Evolutionary conservation across 306 rosid species (phyloP).

Genomic region (Ammopiptanthus mongolicus): DNA sequence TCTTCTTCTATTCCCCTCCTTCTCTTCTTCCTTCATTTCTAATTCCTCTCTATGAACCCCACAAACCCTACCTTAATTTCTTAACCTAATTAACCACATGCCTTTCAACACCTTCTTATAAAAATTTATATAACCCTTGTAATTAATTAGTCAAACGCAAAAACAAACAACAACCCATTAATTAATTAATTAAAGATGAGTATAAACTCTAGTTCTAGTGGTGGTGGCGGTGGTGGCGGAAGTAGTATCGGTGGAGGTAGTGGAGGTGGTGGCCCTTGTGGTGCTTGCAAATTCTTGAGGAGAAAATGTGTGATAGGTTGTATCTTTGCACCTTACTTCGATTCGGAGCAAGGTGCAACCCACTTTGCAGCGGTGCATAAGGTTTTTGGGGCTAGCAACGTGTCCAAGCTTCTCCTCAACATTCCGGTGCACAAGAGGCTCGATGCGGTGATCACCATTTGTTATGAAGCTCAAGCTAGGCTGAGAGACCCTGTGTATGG

Average conservation of each 20-base stretch:
- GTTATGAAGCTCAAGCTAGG: slow-evolving; percentile 89
- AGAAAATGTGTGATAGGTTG: slow-evolving; percentile 80
- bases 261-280: slow-evolving; percentile 67
- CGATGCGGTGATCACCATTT: slow-evolving; percentile 84
- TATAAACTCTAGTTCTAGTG: slow-evolving; percentile 40
- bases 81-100: not conserved
- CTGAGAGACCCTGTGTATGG: slow-evolving; percentile 88
- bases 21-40: not conserved
- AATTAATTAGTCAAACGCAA: not conserved
- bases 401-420: slow-evolving; percentile 69
- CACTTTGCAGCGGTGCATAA: slow-evolving; percentile 94
- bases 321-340: slow-evolving; percentile 89
- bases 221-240: not conserved
- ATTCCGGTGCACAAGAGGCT: slow-evolving; percentile 73
- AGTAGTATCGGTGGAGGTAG: slow-evolving; percentile 15
- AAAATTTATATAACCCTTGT: not conserved
- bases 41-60: not conserved
- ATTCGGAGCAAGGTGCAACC: slow-evolving; percentile 83
- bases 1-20: not conserved
- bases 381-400: slow-evolving; percentile 96
- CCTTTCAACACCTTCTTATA: not conserved
- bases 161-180: not conserved
- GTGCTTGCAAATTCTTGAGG: slow-evolving; percentile 86
- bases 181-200: no score
- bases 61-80: slow-evolving; percentile 8